Base-by-base conservation (phyloP, 805 yeast species). In the Suhomyces xylopsoci region DNA sequence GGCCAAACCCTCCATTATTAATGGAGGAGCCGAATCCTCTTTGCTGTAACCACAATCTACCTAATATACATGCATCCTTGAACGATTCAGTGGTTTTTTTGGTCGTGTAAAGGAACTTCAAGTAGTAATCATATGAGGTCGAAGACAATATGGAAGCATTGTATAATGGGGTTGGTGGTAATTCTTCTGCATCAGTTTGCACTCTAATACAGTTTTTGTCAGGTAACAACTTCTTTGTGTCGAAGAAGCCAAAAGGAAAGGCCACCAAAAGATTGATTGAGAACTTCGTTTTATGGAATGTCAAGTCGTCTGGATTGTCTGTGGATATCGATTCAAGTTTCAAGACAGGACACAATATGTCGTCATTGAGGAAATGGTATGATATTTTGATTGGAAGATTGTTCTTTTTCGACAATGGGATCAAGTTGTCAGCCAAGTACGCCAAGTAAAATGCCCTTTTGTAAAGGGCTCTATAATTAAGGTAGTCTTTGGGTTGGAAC, bases 401-500 rank as follows among this genome's bases (percentile, higher is more conserved):
- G 57, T 81, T 77, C 59, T 79, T 80, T 55, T 80, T 77, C 17
- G 86, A 73, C 40, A 80, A 66, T 0, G 80, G 68, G 41, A 80
- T 77, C 57, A 92, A 72, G 51, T 83, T 77, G 47, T 85, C 84
- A 1, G 96, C 87, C 53, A 94, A 63, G 63, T 83, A 87, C 1
- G 97, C 93, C 51, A 91, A 60, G 63, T 91, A 94, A 59, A 89
- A 93, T 7, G 97, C 84, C 59, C 97, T 81, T 69, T 94, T 94
- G 72, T 93, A 91, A 52, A 90, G 73, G 40, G 94, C 93, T 65
- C 98, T 79, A 72, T 88, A 90, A 71, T 94, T 94, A 61, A 93
- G 75, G 63, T 85, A 90, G 68, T 94, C 99, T 71, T 94, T 94
- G 49, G 86, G 84, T 62, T 87, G 91, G 64, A 94, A 87, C 47